These are phyloP conservation scores for Pyrenophora seminiperda DNA, from an alignment of 2,329 filamentous ascomycete genomes.

Conservation along the genomic window DNA sequence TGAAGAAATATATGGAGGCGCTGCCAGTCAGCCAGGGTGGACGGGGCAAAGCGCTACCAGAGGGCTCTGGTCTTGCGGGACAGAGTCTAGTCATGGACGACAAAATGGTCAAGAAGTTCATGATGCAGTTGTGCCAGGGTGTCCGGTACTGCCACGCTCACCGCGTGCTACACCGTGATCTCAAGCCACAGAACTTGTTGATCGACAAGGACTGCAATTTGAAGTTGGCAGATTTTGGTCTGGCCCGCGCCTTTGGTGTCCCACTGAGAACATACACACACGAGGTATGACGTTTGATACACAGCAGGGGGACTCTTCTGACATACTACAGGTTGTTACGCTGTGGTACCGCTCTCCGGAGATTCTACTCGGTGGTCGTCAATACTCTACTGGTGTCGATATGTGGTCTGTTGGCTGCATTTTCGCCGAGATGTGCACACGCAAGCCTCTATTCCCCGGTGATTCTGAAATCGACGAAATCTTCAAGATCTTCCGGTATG, in stretches of 20 bases:
- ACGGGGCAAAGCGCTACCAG: slow-evolving; percentile 81
- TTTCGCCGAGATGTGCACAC: slow-evolving; percentile 95
- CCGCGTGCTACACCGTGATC: slow-evolving; percentile 82
- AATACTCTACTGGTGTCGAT: slow-evolving; percentile 92
- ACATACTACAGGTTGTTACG: slow-evolving; percentile 70
- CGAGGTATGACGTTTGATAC: slow-evolving; percentile 61
- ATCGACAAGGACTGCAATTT: slow-evolving; percentile 87
- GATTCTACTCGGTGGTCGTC: slow-evolving; percentile 85
- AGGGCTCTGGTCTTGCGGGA: slow-evolving; percentile 69
- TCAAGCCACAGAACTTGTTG: slow-evolving; percentile 89
- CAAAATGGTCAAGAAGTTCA: slow-evolving; percentile 89
- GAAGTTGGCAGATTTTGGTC: slow-evolving; percentile 87
- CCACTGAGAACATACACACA: slow-evolving; percentile 91
- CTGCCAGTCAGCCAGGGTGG: slow-evolving; percentile 83
- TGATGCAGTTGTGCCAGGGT: slow-evolving; percentile 83
- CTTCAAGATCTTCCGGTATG: slow-evolving; percentile 89
- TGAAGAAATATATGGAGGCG: slow-evolving; percentile 97
- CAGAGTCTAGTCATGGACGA: slow-evolving; percentile 74
- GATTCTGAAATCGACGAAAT: slow-evolving; percentile 94
- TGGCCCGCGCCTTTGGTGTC: slow-evolving; percentile 88
- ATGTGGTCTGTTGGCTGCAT: slow-evolving; percentile 97
- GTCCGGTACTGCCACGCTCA: slow-evolving; percentile 88
- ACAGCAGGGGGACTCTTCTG: slow-evolving; percentile 5
- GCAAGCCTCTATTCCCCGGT: slow-evolving; percentile 89
- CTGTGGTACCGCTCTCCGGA: slow-evolving; percentile 92